Base-by-base conservation (phyloP, 2,329 filamentous ascomycete genomes). In the Aureobasidium musti region DNA sequence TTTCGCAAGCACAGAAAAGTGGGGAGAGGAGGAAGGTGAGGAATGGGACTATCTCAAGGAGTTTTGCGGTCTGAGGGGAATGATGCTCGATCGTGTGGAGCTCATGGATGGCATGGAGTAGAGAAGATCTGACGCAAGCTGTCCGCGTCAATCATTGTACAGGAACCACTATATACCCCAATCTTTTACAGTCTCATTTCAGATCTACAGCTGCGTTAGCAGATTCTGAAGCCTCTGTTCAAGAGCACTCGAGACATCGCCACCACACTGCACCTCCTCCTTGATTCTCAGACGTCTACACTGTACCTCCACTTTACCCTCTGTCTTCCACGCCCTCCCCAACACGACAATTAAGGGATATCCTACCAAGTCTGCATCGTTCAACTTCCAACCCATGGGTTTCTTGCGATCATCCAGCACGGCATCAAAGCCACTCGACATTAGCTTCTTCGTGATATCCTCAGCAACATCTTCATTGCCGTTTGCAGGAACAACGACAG, bases 71-170 rank as follows among this genome's bases (percentile, higher is more conserved):
- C 84, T 90, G 73, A 89, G 90, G 74, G 90, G 91, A 33, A 97
- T 98, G 94, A 84, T 96, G 71, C 80, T 99, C 63, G 95, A 99
- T 78, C 88, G 89, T 70, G 89, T 92, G 19, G 91, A 94, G 75
- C 84, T 97, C 73, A 94, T 98, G 91, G 89, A 92, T 71, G 95
- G 94, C 21, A 97, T 97, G 92, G 84, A 91, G 74, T 90, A 79
- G 17, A 23, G 17, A 21, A 61, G 13, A 23, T 7, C n/a, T n/a
- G n/a, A 47, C 13, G 30, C n/a, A 33, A 17, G 8, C 4, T 35
- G 21, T 45, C 3, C 5, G 41, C 41, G 2, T 10, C 7, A 13
- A n/a, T 45, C 17, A 39, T 65, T 45, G 30, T 67, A 67, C 45
- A 59, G 33, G 47, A 49, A 59, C 26, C 39, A 35, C 26, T 60